A percentile compares a stretch with the other conserved stretches of the same genome.
Conservation (phyloP, 1,139 yeast genomes). For the Fermentozyma sake region DNA sequence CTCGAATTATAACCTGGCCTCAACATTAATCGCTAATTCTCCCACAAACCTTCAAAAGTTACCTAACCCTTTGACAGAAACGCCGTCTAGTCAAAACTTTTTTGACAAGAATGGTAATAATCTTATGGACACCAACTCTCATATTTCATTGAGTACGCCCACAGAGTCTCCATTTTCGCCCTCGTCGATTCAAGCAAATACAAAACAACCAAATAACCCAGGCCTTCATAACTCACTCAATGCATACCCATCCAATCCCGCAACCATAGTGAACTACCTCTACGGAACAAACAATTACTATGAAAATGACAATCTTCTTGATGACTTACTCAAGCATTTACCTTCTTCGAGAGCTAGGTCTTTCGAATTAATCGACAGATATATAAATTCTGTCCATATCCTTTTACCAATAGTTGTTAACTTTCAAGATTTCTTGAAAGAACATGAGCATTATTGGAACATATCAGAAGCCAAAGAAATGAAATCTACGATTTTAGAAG, state of each 20-base stretch:
- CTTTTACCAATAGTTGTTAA: slow-evolving; percentile 47
- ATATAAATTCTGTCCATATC: slow-evolving; percentile 49
- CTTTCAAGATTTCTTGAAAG: slow-evolving; percentile 37
- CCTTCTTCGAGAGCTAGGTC: slow-evolving; percentile 43
- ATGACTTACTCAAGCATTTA: slow-evolving; percentile 29
- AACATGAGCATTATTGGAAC: slow-evolving; percentile 51
- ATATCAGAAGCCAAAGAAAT: too few relatives aligned
- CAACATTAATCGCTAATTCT: slow-evolving; percentile 8
- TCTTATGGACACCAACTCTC: too few relatives aligned
- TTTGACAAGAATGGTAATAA: too few relatives aligned
- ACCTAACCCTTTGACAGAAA: too few relatives aligned
- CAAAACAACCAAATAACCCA: slow-evolving; percentile 15
- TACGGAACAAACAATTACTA: slow-evolving; percentile 43
- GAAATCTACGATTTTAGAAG: too few relatives aligned
- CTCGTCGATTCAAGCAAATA: slow-evolving; percentile 1
- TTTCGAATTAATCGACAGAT: slow-evolving; percentile 44
- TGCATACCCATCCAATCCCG: slow-evolving; percentile 33
- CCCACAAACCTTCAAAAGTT: slow-evolving; percentile 1
- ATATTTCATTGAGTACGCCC: too few relatives aligned
- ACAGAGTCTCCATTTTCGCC: slow-evolving; percentile 1
- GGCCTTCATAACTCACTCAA: slow-evolving; percentile 22
- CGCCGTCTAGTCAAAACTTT: too few relatives aligned
- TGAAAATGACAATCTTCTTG: slow-evolving; percentile 33
- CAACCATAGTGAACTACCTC: slow-evolving; percentile 37
- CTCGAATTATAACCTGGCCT: slow-evolving; percentile 1